These are phyloP conservation scores for Hordeum vulgare DNA, from an alignment of 176 grass and related monocot genomes.

Conservation along the genomic window DNA sequence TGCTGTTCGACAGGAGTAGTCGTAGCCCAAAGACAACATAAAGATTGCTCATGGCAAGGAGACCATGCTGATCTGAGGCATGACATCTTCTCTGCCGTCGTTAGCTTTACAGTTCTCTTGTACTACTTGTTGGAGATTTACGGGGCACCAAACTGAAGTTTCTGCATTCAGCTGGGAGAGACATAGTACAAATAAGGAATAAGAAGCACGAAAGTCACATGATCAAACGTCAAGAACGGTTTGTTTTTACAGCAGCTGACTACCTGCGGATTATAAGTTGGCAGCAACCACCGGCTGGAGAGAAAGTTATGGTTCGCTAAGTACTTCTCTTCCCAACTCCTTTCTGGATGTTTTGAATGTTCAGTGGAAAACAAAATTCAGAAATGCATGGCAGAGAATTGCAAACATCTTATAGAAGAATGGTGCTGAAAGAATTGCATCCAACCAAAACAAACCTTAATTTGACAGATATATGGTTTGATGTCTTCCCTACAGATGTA, in stretches of 20 bases:
- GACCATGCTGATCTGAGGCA: background rate
- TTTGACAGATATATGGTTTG: background rate
- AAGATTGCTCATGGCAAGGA: background rate
- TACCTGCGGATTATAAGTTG: background rate
- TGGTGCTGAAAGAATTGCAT: background rate
- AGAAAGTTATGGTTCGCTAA: background rate
- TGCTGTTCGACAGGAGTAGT: background rate
- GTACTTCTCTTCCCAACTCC: background rate
- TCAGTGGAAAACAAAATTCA: slow-evolving; percentile 2
- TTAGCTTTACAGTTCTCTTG: background rate
- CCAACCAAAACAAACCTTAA: background rate
- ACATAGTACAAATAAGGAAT: background rate
- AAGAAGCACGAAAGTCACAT: background rate
- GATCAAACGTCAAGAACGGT: background rate
- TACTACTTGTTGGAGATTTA: background rate
- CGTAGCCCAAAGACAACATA: background rate
- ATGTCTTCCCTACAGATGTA: slow-evolving; percentile 43
- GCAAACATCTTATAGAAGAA: background rate
- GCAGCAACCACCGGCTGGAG: background rate
- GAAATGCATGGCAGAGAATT: background rate
- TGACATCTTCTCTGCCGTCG: background rate
- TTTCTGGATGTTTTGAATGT: slow-evolving; percentile 23
- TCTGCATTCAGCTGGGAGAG: background rate
- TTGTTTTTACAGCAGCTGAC: slow-evolving; percentile 1
- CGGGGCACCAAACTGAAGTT: background rate